These are phyloP conservation scores for Aureobasidium sp. DNA, from an alignment of 2,329 filamentous ascomycete genomes.

Conservation along the genomic window DNA sequence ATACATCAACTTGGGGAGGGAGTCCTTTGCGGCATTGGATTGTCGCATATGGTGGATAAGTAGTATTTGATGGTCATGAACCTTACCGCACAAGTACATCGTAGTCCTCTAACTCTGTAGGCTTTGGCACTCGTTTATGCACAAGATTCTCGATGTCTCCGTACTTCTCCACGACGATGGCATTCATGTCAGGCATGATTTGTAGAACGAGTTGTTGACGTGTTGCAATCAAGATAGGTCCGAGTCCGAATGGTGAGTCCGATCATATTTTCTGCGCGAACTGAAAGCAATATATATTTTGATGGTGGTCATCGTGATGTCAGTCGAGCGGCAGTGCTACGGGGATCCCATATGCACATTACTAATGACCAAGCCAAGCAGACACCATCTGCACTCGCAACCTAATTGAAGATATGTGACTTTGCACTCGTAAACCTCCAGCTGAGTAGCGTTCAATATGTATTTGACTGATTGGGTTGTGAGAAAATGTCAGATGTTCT, in stretches of 20 bases:
- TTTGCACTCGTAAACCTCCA: no score
- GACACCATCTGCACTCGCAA: background rate
- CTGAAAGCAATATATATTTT: background rate
- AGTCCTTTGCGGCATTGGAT: no score
- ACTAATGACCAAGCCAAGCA: background rate
- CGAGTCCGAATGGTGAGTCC: background rate
- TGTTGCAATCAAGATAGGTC: no score
- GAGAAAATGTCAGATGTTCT: background rate
- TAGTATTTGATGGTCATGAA: background rate
- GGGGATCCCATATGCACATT: background rate
- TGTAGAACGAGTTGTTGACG: background rate
- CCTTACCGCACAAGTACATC: conserved; percentile 32
- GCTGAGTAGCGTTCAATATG: background rate
- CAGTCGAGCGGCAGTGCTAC: background rate
- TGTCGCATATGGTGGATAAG: no score
- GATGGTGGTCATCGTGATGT: background rate
- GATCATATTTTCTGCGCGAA: background rate
- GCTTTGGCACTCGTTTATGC: conserved; percentile 27
- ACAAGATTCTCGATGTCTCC: conserved; percentile 26
- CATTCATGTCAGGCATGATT: conserved; percentile 24
- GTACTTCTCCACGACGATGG: conserved; percentile 28
- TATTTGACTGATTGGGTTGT: no score
- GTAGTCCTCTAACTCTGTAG: conserved; percentile 26
- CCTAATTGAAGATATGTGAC: background rate
- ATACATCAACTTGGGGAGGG: no score